Base-by-base conservation (phyloP, 345 rosid species). In the Aquilaria yunnanensis region DNA sequence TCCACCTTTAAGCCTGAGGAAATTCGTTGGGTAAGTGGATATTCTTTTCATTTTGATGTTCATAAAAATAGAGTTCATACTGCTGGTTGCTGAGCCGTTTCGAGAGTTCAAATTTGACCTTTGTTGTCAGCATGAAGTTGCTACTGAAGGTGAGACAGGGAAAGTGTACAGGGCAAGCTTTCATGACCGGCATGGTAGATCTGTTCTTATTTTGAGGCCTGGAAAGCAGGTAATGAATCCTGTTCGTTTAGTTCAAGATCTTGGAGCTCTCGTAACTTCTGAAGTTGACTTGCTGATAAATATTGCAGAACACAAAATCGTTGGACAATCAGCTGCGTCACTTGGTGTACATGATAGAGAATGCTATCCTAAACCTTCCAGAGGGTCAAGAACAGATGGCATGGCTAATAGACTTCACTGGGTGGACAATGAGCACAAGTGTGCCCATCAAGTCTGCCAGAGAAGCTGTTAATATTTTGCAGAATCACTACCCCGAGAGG, bases 401-500 rank as follows among this genome's bases (percentile, higher is more conserved):
- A 47, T 90, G 97, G 92, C 77, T 94, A 72, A 90, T 94, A 66
- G 99, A 94, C 75, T 94, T 94, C 82, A 86, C 90, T 2, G 90
- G 84, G 0, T 88, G 96, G 99, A 77, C 97, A 4, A 33, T 90
- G 37, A 75, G 77, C 76, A 88, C 75, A 32, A 85, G 75, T 4
- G 92, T 86, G 14, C 95, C 99, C 30, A 60, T 93, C 51, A 90
- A 78, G 70, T 75, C 95, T 31, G 99, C 99, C 2, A 87, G 87
- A 59, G 99, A 94, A 16, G 76, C 88, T 32, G 59, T 78, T 43
- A 75, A 77, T 64, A 81, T 94, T 57, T 73, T 94, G 43, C 99
- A 94, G 50, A 88, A 81, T 74, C 97, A 90, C 60, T 94, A 94
- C 55, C 99, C 99, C 2, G 97, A 90, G 89, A 86, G 97, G 72